phyloP scores from a whole-genome alignment of 148 eudicot genomes.

The Rhododendron ovatum region DNA sequence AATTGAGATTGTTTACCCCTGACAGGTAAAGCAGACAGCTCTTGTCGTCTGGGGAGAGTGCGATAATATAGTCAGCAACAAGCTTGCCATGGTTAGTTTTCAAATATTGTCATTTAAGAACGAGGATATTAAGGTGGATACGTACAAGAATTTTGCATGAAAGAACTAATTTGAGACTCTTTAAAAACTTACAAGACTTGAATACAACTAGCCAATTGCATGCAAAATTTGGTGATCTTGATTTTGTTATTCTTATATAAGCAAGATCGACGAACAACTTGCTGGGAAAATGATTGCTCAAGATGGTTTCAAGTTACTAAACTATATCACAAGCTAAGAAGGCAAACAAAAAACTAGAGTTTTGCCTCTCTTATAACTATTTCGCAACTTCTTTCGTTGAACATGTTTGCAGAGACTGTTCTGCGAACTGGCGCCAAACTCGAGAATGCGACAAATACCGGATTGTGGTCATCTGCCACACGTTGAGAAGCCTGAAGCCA shows the following conservation, averaged over 20 bases:
- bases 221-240: not conserved
- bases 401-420: conserved; percentile 51
- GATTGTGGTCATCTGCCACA: conserved; percentile 83
- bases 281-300: not conserved
- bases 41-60: conserved; percentile 70
- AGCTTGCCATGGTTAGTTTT: conserved; percentile 47
- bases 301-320: not conserved
- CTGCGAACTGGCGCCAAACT: conserved; percentile 43
- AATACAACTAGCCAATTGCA: not conserved
- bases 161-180: not conserved
- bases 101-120: not conserved
- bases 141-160: not conserved
- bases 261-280: not conserved
- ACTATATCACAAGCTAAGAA: not conserved
- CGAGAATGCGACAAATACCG: conserved; percentile 45
- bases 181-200: not conserved
- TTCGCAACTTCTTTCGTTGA: not conserved
- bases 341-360: not conserved
- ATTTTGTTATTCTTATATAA: not conserved
- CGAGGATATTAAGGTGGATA: not conserved
- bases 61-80: conserved; percentile 52
- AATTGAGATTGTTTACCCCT: not conserved
- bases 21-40: conserved; percentile 62
- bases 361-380: not conserved
- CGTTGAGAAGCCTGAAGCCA: conserved; percentile 52